A percentile compares a stretch with the other conserved stretches of the same genome.
Evolutionary conservation across 148 eudicot genomes (phyloP).

Genomic region (Chenopodium formosanum): DNA sequence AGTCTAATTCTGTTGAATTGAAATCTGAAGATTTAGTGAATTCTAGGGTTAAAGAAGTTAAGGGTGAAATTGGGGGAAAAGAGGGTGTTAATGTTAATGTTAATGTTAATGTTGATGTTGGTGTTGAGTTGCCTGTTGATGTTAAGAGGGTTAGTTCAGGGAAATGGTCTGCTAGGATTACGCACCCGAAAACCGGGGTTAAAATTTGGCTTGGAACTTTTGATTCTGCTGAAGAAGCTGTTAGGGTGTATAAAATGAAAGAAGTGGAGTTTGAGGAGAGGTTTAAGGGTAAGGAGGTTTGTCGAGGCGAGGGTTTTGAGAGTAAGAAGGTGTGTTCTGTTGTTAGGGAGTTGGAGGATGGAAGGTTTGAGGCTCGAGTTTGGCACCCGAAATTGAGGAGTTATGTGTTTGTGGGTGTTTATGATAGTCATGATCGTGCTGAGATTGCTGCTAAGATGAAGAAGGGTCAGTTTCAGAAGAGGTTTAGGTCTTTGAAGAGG

Average conservation of each 20-base stretch:
- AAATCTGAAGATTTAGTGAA: neutral
- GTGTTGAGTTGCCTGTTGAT: constrained; percentile 6
- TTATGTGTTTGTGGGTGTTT: constrained; percentile 19
- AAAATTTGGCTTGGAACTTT: constrained; percentile 30
- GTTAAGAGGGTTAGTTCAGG: constrained; percentile 29
- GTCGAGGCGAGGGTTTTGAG: neutral
- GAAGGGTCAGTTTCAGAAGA: constrained; percentile 20
- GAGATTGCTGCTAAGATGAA: constrained; percentile 27
- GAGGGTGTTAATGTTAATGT: neutral
- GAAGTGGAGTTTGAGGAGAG: constrained; percentile 26
- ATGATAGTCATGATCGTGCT: constrained; percentile 14
- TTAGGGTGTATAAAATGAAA: constrained; percentile 23
- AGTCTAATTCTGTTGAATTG: neutral
- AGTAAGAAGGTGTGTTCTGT: constrained; percentile 7
- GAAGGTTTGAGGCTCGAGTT: constrained; percentile 21
- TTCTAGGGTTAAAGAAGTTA: neutral
- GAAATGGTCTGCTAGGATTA: constrained; percentile 29
- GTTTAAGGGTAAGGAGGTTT: constrained; percentile 3
- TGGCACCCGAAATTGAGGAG: constrained; percentile 25
- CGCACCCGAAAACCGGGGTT: constrained; percentile 16
- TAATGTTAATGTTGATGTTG: neutral
- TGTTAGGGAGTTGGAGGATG: constrained; percentile 18
- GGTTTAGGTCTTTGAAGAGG: constrained; percentile 13
- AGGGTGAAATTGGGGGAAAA: neutral
- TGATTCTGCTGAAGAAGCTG: constrained; percentile 23